Conservation (phyloP, 306 rosid genomes). For the Lagenaria siceraria region DNA sequence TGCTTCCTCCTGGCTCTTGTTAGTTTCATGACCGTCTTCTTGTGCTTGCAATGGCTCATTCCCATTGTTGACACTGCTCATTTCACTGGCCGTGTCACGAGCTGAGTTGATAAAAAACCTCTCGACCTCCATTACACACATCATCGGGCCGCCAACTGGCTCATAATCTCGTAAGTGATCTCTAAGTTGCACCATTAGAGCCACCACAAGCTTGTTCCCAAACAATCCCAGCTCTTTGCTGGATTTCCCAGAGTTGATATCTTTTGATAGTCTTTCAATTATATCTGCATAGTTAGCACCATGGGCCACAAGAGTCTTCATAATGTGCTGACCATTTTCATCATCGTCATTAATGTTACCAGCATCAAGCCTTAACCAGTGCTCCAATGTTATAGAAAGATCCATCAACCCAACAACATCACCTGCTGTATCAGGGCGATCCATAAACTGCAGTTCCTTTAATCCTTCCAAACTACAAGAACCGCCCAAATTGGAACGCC, state of each 20-base stretch:
- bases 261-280: slow-evolving; percentile 22
- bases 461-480: slow-evolving; percentile 15
- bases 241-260: slow-evolving; percentile 4
- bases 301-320: slow-evolving; percentile 41
- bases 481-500: slow-evolving; percentile 1
- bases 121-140: slow-evolving; percentile 47
- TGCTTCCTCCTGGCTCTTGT: not conserved
- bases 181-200: slow-evolving; percentile 50
- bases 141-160: slow-evolving; percentile 59
- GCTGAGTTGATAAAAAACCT: slow-evolving; percentile 18
- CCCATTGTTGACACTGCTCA: not conserved
- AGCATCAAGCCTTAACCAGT: slow-evolving; percentile 69
- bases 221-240: slow-evolving; percentile 26
- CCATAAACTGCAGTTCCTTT: slow-evolving; percentile 13
- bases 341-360: slow-evolving; percentile 34
- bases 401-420: slow-evolving; percentile 27
- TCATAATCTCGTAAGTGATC: slow-evolving; percentile 50
- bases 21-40: not conserved
- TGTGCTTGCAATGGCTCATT: not conserved
- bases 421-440: slow-evolving; percentile 6
- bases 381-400: slow-evolving; percentile 44
- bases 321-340: slow-evolving; percentile 18
- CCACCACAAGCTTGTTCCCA: slow-evolving; percentile 43
- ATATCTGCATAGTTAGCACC: slow-evolving; percentile 32
- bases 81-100: not conserved